Base-by-base conservation (phyloP, 2,329 filamentous ascomycete species). In the Sporothrix schenckii region DNA sequence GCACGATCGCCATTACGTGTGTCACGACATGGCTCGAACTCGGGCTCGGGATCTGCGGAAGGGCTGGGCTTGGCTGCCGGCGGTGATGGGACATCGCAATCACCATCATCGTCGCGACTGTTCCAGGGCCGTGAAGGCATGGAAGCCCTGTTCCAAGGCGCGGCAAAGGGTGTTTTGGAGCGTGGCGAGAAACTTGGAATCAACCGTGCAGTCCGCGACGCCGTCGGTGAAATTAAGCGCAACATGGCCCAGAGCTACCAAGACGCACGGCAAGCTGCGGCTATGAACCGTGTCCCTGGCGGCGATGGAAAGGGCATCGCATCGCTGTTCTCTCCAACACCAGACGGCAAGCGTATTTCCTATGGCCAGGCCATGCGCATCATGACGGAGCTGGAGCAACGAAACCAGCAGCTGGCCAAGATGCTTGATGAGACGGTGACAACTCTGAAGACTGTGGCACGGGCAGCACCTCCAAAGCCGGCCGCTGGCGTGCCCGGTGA, bases 151-250 rank as follows among this genome's bases (percentile, higher is more conserved):
- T 85, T 95, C 39, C 91, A 93, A 76, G 90, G 89, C 19, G 92
- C 92, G 3, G 91, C 92, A 24, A 92, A 90, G 76, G 89, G 88
- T 68, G 88, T 94, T 19, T 82, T 93, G 47, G 89, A 92, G 75
- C 85, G 88, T 44, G 86, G 92, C 68, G 91, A 94, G 78, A 90
- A 88, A 76, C 88, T 93, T 72, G 91, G 91, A 7, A 90, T 95
- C 70, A 93, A 93, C 76, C 90, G 91, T 78, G 91, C 90, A 0
- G 88, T 95, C 7, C 87, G 92, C n/a, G 91, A 92, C 74, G 92
- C 92, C 21, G 86, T 95, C 76, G 90, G 89, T 10, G 92, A 96
- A 79, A 90, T 94, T 66, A 87, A 87, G 72, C 91, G 91, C 75
- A 93, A 93, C 74, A 87, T 94, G 74, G 87, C 90, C 75, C 88